Percentiles rank a stretch among this genome's conserved stretches.
These are phyloP conservation scores for Solanum boliviense DNA, from an alignment of 257 asterid genomes.

Conservation along the genomic window DNA sequence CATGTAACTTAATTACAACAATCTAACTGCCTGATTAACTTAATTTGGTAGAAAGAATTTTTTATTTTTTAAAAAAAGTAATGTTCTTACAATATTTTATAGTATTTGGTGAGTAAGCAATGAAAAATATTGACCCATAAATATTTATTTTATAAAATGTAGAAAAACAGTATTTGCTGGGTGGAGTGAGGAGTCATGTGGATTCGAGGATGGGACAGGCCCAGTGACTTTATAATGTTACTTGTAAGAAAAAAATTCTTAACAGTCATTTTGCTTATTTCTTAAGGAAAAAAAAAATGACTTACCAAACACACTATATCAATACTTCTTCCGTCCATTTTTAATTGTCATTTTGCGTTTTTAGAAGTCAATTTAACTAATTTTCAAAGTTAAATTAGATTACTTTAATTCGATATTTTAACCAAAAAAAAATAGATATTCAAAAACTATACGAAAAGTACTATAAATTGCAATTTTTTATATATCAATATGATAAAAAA, in stretches of 20 bases:
- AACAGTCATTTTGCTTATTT: not conserved
- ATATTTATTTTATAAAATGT: not conserved
- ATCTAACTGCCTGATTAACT: not conserved
- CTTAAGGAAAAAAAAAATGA: not conserved
- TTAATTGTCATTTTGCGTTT: accelerated
- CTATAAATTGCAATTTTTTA: no score
- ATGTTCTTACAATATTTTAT: no score
- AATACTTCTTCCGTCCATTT: accelerated
- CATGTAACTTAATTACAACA: not conserved
- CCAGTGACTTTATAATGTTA: no score
- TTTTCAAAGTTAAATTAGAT: no score
- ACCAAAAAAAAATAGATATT: no score
- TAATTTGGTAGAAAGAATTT: not conserved
- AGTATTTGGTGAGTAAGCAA: not conserved
- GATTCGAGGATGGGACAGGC: not conserved
- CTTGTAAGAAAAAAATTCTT: no score
- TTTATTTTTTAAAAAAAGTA: not conserved
- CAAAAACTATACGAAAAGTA: no score
- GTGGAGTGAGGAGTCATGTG: not conserved
- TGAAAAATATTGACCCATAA: not conserved
- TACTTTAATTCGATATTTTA: no score
- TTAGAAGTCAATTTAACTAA: no score
- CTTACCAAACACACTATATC: not conserved
- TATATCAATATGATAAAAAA: no score
- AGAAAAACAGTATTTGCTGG: not conserved